Evolutionary conservation across 1,284 basidiomycete genomes (phyloP).

Genomic region (Pseudozyma sp.): DNA sequence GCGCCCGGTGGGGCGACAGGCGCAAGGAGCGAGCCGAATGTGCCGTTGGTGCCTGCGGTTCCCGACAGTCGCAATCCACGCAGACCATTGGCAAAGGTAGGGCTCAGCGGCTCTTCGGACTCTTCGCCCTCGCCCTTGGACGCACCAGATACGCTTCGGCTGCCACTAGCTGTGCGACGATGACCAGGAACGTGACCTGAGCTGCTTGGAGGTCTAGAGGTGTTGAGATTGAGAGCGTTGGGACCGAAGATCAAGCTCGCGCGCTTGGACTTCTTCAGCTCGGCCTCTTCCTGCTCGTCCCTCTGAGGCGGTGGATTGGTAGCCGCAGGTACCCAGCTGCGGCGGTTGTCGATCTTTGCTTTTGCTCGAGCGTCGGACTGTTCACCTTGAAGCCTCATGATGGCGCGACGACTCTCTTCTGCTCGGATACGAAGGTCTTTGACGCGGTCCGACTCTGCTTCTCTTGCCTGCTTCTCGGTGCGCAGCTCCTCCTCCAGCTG

Average conservation of each 20-base stretch:
- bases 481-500: conserved; percentile 34
- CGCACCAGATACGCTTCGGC: conserved; percentile 39
- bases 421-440: conserved; percentile 62
- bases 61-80: conserved; percentile 48
- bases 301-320: conserved; percentile 19
- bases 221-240: conserved; percentile 42
- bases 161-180: conserved; percentile 47
- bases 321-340: conserved; percentile 48
- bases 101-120: conserved; percentile 43
- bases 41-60: conserved; percentile 25
- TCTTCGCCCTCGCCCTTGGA: conserved; percentile 39
- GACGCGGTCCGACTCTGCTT: conserved; percentile 60
- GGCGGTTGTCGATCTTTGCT: conserved; percentile 49
- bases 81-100: conserved; percentile 42
- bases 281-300: conserved; percentile 53
- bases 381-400: conserved; percentile 62
- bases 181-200: conserved; percentile 23
- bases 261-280: conserved; percentile 54
- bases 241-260: conserved; percentile 59
- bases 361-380: conserved; percentile 53
- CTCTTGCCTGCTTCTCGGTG: conserved; percentile 42
- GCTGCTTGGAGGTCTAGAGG: conserved; percentile 15
- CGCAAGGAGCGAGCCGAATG: conserved; percentile 24
- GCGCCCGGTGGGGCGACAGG: conserved; percentile 6
- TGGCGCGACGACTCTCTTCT: conserved; percentile 61